phyloP scores from a whole-genome alignment of 83 land plant species.

The Diphasiastrum complanatum region DNA sequence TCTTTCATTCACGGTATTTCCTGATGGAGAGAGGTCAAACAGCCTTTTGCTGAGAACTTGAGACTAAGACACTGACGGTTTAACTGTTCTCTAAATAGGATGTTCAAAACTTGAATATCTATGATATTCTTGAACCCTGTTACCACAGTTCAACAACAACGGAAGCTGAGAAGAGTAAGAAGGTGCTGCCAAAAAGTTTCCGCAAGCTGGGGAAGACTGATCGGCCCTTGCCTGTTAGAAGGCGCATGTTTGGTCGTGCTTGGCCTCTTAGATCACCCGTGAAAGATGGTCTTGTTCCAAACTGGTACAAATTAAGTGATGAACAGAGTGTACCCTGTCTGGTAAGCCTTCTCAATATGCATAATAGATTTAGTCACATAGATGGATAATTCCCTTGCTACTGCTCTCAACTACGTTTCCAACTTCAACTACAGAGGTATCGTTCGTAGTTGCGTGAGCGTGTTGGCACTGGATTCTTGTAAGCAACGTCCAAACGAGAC shows the following conservation, averaged over 20 bases:
- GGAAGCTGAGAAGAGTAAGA: conserved; percentile 13
- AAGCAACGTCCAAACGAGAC: too few species aligned
- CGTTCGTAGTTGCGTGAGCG: too few species aligned
- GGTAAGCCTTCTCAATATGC: conserved; percentile 34
- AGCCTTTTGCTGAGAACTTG: too few species aligned
- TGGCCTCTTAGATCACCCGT: conserved; percentile 80
- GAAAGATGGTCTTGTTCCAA: conserved; percentile 67
- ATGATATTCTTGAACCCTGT: conserved; percentile 94
- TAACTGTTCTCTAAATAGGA: conserved; percentile 34
- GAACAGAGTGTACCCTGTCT: conserved; percentile 53
- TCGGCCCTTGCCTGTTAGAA: conserved; percentile 65
- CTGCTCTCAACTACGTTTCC: too few species aligned
- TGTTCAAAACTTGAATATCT: conserved; percentile 49
- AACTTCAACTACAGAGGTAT: too few species aligned
- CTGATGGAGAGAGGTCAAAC: too few species aligned
- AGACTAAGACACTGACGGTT: neutral
- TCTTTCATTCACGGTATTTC: too few species aligned
- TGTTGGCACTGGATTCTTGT: too few species aligned
- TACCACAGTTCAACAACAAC: conserved; percentile 41
- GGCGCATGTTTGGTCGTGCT: conserved; percentile 91
- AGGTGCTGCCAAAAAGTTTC: conserved; percentile 65
- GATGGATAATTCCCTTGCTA: neutral
- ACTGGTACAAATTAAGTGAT: conserved; percentile 63
- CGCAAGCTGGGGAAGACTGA: conserved; percentile 68
- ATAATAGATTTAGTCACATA: neutral